phyloP scores from a whole-genome alignment of 495 filamentous ascomycete species.

The Tuber umbilicatum region DNA sequence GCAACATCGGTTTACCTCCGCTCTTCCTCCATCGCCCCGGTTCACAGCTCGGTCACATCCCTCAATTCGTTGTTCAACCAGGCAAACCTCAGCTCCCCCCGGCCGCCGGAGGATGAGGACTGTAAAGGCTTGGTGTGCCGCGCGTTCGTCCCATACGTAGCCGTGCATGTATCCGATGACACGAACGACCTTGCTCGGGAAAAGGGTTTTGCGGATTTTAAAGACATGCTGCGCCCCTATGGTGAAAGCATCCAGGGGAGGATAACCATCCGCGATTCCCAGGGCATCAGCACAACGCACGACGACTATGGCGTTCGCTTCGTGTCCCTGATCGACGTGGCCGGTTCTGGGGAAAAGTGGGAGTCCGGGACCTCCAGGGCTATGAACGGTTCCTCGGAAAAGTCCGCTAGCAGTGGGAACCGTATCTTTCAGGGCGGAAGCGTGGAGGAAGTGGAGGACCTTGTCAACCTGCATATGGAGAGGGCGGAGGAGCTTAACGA shows the following conservation, averaged over 20 bases:
- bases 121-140: slow-evolving; percentile 56
- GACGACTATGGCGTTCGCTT: slow-evolving; percentile 90
- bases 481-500: slow-evolving; percentile 45
- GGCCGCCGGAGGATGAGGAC: slow-evolving; percentile 22
- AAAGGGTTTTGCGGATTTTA: slow-evolving; percentile 81
- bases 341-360: slow-evolving; percentile 42
- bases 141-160: slow-evolving; percentile 80
- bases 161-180: slow-evolving; percentile 73
- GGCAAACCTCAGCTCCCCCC: slow-evolving; percentile 10
- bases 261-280: slow-evolving; percentile 81
- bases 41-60: slow-evolving; percentile 38
- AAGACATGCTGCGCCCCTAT: slow-evolving; percentile 80
- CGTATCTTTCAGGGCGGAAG: slow-evolving; percentile 44
- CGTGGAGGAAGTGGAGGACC: slow-evolving; percentile 56
- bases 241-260: slow-evolving; percentile 85
- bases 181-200: slow-evolving; percentile 70
- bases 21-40: slow-evolving; percentile 21
- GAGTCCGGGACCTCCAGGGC: slow-evolving; percentile 48
- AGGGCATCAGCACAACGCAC: slow-evolving; percentile 70
- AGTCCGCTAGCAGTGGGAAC: slow-evolving; percentile 31
- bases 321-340: slow-evolving; percentile 57
- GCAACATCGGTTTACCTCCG: slow-evolving; percentile 33
- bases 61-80: slow-evolving; percentile 34
- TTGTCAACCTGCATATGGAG: slow-evolving; percentile 50
- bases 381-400: slow-evolving; percentile 41